Evolutionary conservation across 164 flowering plant species (phyloP).

Genomic region (Cinnamomum micranthum): DNA sequence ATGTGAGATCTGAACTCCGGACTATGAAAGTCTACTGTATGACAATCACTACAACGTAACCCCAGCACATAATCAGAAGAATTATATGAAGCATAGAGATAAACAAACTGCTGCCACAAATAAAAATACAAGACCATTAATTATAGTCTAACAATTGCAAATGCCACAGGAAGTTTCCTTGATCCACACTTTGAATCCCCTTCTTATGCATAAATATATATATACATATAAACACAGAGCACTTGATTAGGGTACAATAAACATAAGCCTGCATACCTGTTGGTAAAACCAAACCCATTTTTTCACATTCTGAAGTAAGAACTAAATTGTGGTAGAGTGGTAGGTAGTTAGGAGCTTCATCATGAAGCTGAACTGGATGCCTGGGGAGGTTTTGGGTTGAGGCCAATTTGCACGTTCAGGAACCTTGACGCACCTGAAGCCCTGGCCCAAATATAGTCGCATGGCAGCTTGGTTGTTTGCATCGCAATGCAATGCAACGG

Average conservation of each 20-base stretch:
- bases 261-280: background rate
- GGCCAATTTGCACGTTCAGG: slow-evolving; percentile 96
- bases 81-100: too few species aligned
- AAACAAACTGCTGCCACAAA: too few species aligned
- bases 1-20: too few species aligned
- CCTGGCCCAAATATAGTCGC: slow-evolving; percentile 64
- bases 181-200: background rate
- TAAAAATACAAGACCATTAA: background rate
- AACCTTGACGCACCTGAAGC: slow-evolving; percentile 69
- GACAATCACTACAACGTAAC: background rate
- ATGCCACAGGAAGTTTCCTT: background rate
- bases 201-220: background rate
- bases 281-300: background rate
- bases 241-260: background rate
- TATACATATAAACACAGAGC: background rate
- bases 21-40: too few species aligned
- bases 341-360: slow-evolving; percentile 69
- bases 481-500: slow-evolving; percentile 87
- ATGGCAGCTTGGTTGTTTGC: slow-evolving; percentile 66
- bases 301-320: background rate
- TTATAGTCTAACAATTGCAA: background rate
- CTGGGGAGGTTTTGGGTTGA: slow-evolving; percentile 74
- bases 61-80: background rate
- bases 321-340: slow-evolving; percentile 8
- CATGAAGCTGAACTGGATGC: slow-evolving; percentile 75